Percentiles rank a stretch among this genome's conserved stretches.
These are phyloP conservation scores for Calonectria hawksworthii DNA, from an alignment of 2,329 filamentous ascomycete genomes.

Conservation along the genomic window DNA sequence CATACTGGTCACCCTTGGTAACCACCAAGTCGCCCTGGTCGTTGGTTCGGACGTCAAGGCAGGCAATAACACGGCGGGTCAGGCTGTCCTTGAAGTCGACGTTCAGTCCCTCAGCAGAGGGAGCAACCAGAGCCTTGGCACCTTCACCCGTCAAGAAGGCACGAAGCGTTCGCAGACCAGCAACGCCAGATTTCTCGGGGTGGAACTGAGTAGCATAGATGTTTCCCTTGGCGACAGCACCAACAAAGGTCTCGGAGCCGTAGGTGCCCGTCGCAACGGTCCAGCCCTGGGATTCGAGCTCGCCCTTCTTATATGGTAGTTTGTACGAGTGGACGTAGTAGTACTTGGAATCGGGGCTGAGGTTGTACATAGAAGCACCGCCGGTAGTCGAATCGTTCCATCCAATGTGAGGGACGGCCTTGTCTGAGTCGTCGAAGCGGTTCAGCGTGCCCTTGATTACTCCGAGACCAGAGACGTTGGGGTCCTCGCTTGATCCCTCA, in stretches of 20 bases:
- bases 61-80: slow-evolving; percentile 95
- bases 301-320: slow-evolving; percentile 78
- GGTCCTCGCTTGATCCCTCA: slow-evolving; percentile 84
- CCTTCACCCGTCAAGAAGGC: slow-evolving; percentile 86
- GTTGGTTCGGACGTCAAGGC: slow-evolving; percentile 94
- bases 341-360: slow-evolving; percentile 89
- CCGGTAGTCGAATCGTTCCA: slow-evolving; percentile 91
- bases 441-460: slow-evolving; percentile 79
- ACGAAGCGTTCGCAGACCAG: slow-evolving; percentile 85
- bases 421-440: slow-evolving; percentile 82
- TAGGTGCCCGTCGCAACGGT: slow-evolving; percentile 92
- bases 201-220: slow-evolving; percentile 96
- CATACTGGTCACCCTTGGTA: slow-evolving; percentile 98
- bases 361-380: slow-evolving; percentile 76
- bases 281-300: slow-evolving; percentile 88
- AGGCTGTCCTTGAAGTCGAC: slow-evolving; percentile 72
- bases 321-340: slow-evolving; percentile 99
- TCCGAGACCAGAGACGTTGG: slow-evolving; percentile 79
- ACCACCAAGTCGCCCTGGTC: slow-evolving; percentile 96
- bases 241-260: slow-evolving; percentile 90
- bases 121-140: slow-evolving; percentile 51
- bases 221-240: slow-evolving; percentile 88
- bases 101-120: not conserved
- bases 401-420: slow-evolving; percentile 98
- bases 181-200: slow-evolving; percentile 95